Evolutionary conservation across 495 filamentous ascomycete genomes (phyloP).

Genomic region (Hypomontagnella monticulosa): DNA sequence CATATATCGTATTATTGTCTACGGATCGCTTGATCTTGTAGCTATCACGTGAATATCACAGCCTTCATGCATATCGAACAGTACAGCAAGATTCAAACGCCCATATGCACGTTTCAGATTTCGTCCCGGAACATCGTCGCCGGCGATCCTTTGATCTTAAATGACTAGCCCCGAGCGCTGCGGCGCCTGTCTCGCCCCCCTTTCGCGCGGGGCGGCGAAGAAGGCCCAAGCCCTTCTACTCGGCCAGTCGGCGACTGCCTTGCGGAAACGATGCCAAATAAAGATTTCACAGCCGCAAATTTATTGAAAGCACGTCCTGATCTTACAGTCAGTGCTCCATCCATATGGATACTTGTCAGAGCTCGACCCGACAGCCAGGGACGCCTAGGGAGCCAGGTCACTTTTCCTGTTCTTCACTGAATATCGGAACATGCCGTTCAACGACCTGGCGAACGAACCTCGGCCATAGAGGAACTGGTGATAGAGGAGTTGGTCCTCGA

Average conservation of each 20-base stretch:
- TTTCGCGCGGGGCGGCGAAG: slow-evolving; percentile 7
- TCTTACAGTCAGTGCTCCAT: slow-evolving; percentile 15
- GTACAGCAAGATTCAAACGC: slow-evolving; percentile 17
- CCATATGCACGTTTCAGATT: slow-evolving; percentile 36
- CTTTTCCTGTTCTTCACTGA: neutral
- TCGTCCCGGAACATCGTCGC: slow-evolving; percentile 31
- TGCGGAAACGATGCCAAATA: slow-evolving; percentile 14
- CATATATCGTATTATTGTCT: neutral
- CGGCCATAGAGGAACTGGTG: too few species aligned
- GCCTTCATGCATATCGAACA: neutral
- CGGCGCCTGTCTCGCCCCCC: slow-evolving; percentile 15
- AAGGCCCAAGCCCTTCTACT: slow-evolving; percentile 3
- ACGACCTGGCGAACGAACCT: neutral
- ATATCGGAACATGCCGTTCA: slow-evolving; percentile 8
- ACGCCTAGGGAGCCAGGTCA: slow-evolving; percentile 5
- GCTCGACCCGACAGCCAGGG: slow-evolving; percentile 29
- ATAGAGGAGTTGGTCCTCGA: too few species aligned
- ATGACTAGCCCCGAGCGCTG: slow-evolving; percentile 21
- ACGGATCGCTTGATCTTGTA: slow-evolving; percentile 8
- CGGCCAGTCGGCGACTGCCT: slow-evolving; percentile 6
- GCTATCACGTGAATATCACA: slow-evolving; percentile 18
- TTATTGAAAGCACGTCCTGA: slow-evolving; percentile 12
- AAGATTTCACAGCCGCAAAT: slow-evolving; percentile 21
- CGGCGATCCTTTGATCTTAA: slow-evolving; percentile 39
- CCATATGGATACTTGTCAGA: slow-evolving; percentile 10